Conservation (phyloP, 768 basidiomycete species). For the Russula earlei region DNA sequence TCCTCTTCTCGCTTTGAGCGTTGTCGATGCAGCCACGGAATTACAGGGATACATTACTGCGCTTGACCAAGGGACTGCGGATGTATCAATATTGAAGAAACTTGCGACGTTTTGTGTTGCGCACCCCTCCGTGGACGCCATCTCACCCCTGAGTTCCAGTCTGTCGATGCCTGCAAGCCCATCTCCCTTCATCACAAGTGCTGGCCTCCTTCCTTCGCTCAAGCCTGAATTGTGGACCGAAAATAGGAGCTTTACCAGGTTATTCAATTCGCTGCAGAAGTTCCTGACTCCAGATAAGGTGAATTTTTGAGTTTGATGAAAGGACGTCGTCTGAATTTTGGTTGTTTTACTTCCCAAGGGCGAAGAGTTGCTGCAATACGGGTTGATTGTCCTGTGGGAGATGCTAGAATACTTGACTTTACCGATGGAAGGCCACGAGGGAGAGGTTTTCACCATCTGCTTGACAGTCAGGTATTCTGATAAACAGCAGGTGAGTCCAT, state of each 20-base stretch:
- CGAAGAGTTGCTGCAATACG: constrained; percentile 63
- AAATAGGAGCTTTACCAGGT: constrained; percentile 56
- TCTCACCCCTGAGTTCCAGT: constrained; percentile 46
- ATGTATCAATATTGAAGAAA: constrained; percentile 50
- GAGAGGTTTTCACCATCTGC: constrained; percentile 62
- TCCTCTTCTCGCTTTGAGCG: constrained; percentile 32
- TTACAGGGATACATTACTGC: constrained; percentile 44
- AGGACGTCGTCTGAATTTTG: constrained; percentile 9
- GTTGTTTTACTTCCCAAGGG: constrained; percentile 32
- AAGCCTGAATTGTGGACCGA: constrained; percentile 62
- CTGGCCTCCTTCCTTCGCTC: constrained; percentile 35
- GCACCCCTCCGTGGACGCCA: constrained; percentile 44
- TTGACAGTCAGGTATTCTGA: constrained; percentile 67
- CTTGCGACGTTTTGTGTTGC: constrained; percentile 53
- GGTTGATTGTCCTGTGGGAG: constrained; percentile 76
- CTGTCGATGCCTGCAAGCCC: constrained; percentile 44
- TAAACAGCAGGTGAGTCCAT: constrained; percentile 49
- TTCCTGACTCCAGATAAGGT: constrained; percentile 61
- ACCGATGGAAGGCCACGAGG: constrained; percentile 72
- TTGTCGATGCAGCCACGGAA: constrained; percentile 37
- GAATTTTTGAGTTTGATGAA: constrained; percentile 19
- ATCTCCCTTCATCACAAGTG: constrained; percentile 41
- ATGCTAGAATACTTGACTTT: constrained; percentile 64
- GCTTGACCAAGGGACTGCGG: constrained; percentile 44
- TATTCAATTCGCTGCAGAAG: constrained; percentile 56